Percentiles rank a stretch among this genome's conserved stretches.
These are phyloP conservation scores for Ophiocordyceps camponoti-floridani DNA, from an alignment of 2,329 filamentous ascomycete genomes.

Conservation along the genomic window DNA sequence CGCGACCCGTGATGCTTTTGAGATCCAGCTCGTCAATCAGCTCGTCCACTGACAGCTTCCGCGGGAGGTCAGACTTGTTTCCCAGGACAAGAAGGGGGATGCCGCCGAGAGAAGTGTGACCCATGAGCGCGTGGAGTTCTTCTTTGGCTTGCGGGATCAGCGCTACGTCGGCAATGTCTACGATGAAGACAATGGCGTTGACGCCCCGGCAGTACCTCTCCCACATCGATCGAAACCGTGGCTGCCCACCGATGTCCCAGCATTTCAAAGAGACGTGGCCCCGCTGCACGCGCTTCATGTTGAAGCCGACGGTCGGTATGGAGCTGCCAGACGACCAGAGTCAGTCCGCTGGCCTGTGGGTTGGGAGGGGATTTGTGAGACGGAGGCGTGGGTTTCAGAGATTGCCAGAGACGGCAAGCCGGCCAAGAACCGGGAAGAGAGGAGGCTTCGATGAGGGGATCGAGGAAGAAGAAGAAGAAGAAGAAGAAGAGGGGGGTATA, in stretches of 20 bases:
- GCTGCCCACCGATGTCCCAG: constrained; percentile 96
- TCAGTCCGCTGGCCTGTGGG: neutral
- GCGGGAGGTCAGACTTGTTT: constrained; percentile 91
- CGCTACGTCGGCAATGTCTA: constrained; percentile 78
- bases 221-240: constrained; percentile 97
- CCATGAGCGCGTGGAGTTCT: constrained; percentile 78
- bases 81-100: constrained; percentile 89
- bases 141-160: constrained; percentile 74
- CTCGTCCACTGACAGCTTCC: constrained; percentile 84
- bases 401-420: no score
- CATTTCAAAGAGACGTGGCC: constrained; percentile 98
- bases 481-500: constrained; percentile 2
- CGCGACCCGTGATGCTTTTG: constrained; percentile 73
- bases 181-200: constrained; percentile 96
- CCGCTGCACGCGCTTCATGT: constrained; percentile 95
- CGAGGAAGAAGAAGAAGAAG: neutral
- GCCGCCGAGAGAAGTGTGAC: constrained; percentile 65
- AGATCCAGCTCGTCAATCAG: constrained; percentile 85
- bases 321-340: constrained; percentile 42
- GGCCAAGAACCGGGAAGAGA: no score
- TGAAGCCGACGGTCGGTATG: constrained; percentile 96
- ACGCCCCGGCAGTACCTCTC: constrained; percentile 95
- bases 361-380: neutral
- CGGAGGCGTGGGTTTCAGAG: neutral
- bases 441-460: no score